Percentiles rank a stretch among this genome's conserved stretches.
phyloP scores from a whole-genome alignment of 768 basidiomycete genomes.

The Amylocystis lapponica region DNA sequence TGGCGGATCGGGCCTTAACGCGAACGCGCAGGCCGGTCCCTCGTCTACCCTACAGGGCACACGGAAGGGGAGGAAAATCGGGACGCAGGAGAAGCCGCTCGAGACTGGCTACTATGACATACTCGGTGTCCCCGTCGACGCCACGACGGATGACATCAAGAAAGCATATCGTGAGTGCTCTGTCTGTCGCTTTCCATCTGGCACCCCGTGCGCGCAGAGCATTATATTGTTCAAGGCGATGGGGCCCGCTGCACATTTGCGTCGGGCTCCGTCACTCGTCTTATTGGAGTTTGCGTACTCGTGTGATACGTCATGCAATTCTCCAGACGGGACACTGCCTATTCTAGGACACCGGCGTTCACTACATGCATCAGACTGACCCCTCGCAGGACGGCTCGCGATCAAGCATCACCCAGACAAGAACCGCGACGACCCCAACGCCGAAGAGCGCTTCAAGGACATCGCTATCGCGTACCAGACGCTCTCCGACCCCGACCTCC shows the following conservation, averaged over 20 bases:
- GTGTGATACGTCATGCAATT: not conserved
- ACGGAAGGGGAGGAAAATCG: constrained; percentile 70
- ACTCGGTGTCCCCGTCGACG: constrained; percentile 67
- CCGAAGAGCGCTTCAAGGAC: constrained; percentile 85
- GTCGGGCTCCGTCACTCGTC: not conserved
- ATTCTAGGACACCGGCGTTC: not conserved
- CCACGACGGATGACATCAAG: constrained; percentile 82
- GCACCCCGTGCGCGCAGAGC: not conserved
- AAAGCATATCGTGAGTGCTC: constrained; percentile 81
- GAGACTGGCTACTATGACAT: constrained; percentile 92
- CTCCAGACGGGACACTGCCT: too few relatives aligned
- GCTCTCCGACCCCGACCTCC: constrained; percentile 67
- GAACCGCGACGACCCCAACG: constrained; percentile 80
- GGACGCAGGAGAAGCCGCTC: constrained; percentile 81
- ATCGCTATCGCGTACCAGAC: constrained; percentile 90
- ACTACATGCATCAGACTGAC: constrained; percentile 1
- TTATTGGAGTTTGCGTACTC: not conserved
- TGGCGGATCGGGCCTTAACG: not conserved
- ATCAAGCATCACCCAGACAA: constrained; percentile 94
- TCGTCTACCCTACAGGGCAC: constrained; percentile 19
- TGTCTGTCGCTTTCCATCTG: not conserved
- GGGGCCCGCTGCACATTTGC: not conserved
- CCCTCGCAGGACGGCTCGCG: constrained; percentile 69
- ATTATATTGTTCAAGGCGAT: not conserved
- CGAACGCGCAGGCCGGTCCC: constrained; percentile 5